Conservation (phyloP, 2,329 filamentous ascomycete species). For the Colletotrichum sublineola region DNA sequence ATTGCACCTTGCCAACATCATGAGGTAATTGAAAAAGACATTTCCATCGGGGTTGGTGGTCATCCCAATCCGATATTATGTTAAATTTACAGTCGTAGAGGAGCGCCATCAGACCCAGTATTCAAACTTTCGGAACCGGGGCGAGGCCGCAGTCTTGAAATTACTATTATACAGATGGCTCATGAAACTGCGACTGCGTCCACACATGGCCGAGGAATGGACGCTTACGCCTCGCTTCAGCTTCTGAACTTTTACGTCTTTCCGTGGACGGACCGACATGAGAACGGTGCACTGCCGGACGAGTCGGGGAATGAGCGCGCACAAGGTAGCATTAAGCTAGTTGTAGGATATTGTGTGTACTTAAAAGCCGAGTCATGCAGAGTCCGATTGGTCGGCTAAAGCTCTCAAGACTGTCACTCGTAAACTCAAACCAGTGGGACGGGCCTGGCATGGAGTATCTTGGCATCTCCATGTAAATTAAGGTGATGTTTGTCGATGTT, state of each 20-base stretch:
- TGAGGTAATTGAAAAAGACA: neutral
- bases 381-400: conserved; percentile 16
- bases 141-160: conserved; percentile 16
- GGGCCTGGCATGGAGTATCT: conserved; percentile 18
- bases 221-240: conserved; percentile 9
- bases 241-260: neutral
- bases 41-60: conserved; percentile 2
- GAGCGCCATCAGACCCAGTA: conserved; percentile 23
- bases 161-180: conserved; percentile 27
- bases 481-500: conserved; percentile 2
- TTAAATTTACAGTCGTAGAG: conserved; percentile 1
- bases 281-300: conserved; percentile 25
- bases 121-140: conserved; percentile 25
- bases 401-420: conserved; percentile 22
- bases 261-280: conserved; percentile 11
- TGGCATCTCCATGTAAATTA: conserved; percentile 16
- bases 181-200: neutral
- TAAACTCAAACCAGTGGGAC: conserved; percentile 27
- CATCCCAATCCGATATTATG: conserved; percentile 8
- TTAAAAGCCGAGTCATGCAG: conserved; percentile 28
- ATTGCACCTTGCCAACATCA: neutral
- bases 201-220: neutral
- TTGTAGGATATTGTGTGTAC: conserved; percentile 19
- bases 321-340: conserved; percentile 9
- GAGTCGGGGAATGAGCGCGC: conserved; percentile 11